These are phyloP conservation scores for Aureobasidium sp. DNA, from an alignment of 2,329 filamentous ascomycete genomes.

Conservation along the genomic window DNA sequence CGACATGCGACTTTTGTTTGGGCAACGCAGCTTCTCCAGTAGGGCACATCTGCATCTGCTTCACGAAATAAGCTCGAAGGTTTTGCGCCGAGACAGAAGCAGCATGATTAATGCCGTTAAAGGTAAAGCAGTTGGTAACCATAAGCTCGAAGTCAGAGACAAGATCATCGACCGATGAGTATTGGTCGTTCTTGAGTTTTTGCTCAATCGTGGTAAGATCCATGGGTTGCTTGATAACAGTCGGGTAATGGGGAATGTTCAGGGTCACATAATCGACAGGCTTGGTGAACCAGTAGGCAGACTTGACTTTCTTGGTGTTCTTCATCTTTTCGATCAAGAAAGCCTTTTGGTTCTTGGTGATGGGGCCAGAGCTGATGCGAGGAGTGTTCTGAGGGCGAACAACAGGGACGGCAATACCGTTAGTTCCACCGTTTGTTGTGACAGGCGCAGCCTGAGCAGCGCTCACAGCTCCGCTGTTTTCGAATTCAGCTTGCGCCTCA, in stretches of 20 bases:
- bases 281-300: constrained; percentile 64
- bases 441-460: constrained; percentile 9
- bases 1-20: constrained; percentile 35
- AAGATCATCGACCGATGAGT: constrained; percentile 63
- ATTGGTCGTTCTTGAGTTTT: constrained; percentile 64
- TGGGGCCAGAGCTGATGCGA: constrained; percentile 34
- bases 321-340: constrained; percentile 59
- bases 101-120: constrained; percentile 73
- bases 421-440: constrained; percentile 14
- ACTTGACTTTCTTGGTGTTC: constrained; percentile 78
- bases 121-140: constrained; percentile 66
- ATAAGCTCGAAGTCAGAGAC: constrained; percentile 68
- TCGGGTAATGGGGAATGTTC: constrained; percentile 64
- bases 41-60: constrained; percentile 53
- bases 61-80: constrained; percentile 51
- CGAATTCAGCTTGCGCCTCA: constrained; percentile 10
- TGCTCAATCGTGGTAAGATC: constrained; percentile 77
- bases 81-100: constrained; percentile 62
- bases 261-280: constrained; percentile 73
- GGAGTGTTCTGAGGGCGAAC: constrained; percentile 22
- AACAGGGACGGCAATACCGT: constrained; percentile 11
- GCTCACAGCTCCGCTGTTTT: constrained; percentile 22
- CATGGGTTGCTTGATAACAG: constrained; percentile 68
- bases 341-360: constrained; percentile 53
- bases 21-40: constrained; percentile 50